Evolutionary conservation across 1,284 basidiomycete genomes (phyloP), one percentile per base, ranked within the genome.

Genomic region (Ceratorhiza oryzae-sativae): DNA sequence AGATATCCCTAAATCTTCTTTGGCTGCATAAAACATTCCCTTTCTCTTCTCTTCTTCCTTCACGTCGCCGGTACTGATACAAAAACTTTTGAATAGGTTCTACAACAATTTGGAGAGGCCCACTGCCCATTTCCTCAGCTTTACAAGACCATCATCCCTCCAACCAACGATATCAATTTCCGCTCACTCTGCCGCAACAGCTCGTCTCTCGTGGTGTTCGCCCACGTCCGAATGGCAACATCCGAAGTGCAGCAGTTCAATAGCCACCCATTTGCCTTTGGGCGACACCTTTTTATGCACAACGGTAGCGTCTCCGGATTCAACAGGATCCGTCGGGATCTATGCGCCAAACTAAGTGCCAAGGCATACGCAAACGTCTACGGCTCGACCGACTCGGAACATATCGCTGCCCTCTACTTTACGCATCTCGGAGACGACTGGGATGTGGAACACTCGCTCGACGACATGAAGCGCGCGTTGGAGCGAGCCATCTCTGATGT

Each of bases 331-430:
- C 72, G 59, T 9, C 71, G 71, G 3, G 73, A 75, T 77, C 60
- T 75, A 76, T 68, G 60, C 78, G 23, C 63, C 30, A 71, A 76
- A 58, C 73, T 79, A 67, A 77, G 76, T 27, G 72, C 76, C 58
- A 76, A 77, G 58, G 79, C 78, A 51, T 75, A 77, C 56, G 73
- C 72, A 53, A 73, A 77, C 36, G 77, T 82, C 53, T 77, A 79
- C 62, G 82, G 81, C 23, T 81, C 80, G 62, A 81, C 81, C 9
- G 81, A 82, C 75, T 80, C 80, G n/a, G 81, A 83, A 76, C 77
- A 79, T 73, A 75, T 82, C 53, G 81, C 79, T 36, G 81, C 79
- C 25, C 76, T 82, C 5, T 80, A 80, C 75, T 80, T 81, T 74
- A 80, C 79, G 58, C 77, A 78, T 73, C 77, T 82, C 39, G 80